Percentiles rank a stretch among this genome's conserved stretches.
Evolutionary conservation across 2,329 filamentous ascomycete genomes (phyloP).

Genomic region (Penicillium sp.): DNA sequence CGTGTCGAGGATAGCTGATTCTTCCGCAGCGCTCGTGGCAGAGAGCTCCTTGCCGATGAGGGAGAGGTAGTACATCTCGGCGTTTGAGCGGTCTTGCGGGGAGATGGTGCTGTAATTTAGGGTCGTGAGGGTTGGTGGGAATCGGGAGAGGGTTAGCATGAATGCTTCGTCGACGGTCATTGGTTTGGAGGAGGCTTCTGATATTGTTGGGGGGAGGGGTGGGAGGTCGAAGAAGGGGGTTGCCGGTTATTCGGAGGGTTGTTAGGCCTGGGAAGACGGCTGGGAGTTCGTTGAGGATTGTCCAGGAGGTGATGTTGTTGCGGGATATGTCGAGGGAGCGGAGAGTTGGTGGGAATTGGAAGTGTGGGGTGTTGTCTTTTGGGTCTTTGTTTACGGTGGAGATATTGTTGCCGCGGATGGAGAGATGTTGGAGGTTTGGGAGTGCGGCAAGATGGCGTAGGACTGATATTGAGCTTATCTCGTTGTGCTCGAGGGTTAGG

Average conservation of each 20-base stretch:
- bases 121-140: constrained; percentile 58
- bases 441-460: constrained; percentile 53
- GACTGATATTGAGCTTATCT: constrained; percentile 36
- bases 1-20: constrained; percentile 51
- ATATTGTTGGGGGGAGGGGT: constrained; percentile 20
- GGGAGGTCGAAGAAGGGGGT: constrained; percentile 73
- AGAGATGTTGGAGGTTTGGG: constrained; percentile 47
- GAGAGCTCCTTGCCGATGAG: constrained; percentile 74
- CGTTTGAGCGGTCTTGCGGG: constrained; percentile 72
- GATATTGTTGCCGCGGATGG: constrained; percentile 74
- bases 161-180: constrained; percentile 70
- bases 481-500: constrained; percentile 51
- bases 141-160: constrained; percentile 79
- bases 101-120: constrained; percentile 63
- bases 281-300: constrained; percentile 67
- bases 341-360: constrained; percentile 54
- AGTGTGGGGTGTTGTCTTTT: constrained; percentile 29
- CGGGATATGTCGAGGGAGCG: constrained; percentile 69
- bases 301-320: constrained; percentile 67
- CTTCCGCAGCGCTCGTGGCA: constrained; percentile 41
- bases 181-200: constrained; percentile 37
- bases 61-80: constrained; percentile 89
- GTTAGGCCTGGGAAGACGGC: constrained; percentile 67
- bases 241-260: constrained; percentile 75
- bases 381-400: constrained; percentile 40